Percentiles rank a stretch among this genome's conserved stretches.
These are phyloP conservation scores for Agapanthus africanus DNA, from an alignment of 106 monocot genomes.

Conservation along the genomic window DNA sequence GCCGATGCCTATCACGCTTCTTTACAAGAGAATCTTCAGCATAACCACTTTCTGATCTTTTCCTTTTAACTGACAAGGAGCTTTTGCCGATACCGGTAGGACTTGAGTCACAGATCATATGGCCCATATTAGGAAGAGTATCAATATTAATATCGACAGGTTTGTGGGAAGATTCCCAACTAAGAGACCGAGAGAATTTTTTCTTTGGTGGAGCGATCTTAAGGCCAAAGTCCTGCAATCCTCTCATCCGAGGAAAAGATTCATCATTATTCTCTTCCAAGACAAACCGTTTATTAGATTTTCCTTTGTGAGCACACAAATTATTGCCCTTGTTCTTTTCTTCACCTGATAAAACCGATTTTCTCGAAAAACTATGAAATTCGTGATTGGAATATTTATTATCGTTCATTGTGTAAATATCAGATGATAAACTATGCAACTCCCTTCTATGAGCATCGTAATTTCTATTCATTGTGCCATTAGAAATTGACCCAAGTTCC, in stretches of 20 bases:
- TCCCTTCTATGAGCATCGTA: constrained; percentile 26
- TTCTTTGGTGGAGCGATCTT: constrained; percentile 45
- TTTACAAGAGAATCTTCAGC: constrained; percentile 50
- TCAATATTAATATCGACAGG: constrained; percentile 22
- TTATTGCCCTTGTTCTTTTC: constrained; percentile 18
- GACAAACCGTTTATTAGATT: neutral
- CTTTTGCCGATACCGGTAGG: constrained; percentile 25
- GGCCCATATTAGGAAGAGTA: constrained; percentile 19
- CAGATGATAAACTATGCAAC: constrained; percentile 21
- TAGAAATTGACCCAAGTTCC: constrained; percentile 14
- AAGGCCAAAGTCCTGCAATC: constrained; percentile 68
- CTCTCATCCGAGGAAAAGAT: constrained; percentile 46
- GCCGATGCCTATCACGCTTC: constrained; percentile 55
- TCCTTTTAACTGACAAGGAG: no score
- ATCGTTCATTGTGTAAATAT: constrained; percentile 19
- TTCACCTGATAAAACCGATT: neutral
- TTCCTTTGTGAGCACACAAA: constrained; percentile 1
- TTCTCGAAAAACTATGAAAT: neutral
- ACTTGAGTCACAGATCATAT: constrained; percentile 17
- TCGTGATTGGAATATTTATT: neutral
- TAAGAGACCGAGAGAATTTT: constrained; percentile 27
- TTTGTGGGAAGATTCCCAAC: constrained; percentile 24
- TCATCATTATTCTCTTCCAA: constrained; percentile 2
- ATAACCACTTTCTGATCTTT: constrained; percentile 34
- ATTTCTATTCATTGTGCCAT: no score